Evolutionary conservation across 345 rosid species (phyloP).

Genomic region (Barbarea vulgaris): DNA sequence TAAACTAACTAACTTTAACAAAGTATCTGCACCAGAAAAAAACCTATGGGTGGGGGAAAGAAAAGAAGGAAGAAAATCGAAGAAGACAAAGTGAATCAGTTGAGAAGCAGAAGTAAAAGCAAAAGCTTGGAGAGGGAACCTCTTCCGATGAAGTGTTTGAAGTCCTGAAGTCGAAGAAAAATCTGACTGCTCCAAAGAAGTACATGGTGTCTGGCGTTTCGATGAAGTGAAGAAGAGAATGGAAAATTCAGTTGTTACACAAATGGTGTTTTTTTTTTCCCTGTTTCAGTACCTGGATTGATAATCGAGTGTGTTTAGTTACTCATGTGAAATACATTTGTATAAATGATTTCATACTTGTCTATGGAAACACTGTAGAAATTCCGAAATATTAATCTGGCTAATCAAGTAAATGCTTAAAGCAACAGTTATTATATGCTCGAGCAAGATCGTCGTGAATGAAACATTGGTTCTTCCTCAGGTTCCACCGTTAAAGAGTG

Average conservation of each 20-base stretch:
- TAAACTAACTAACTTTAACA: neutral
- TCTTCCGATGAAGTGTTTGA: constrained; percentile 72
- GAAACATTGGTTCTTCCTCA: constrained; percentile 42
- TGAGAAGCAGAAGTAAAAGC: constrained; percentile 64
- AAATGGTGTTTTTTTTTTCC: neutral
- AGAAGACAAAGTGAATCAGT: constrained; percentile 51
- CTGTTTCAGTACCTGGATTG: neutral
- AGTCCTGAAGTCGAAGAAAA: constrained; percentile 62
- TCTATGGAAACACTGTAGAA: neutral
- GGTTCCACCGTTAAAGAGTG: constrained; percentile 43
- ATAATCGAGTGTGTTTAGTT: neutral
- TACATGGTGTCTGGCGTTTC: constrained; percentile 63
- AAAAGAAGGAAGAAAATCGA: constrained; percentile 43
- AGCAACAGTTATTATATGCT: constrained; percentile 32
- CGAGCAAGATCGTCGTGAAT: constrained; percentile 56
- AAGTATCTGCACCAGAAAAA: constrained; percentile 40
- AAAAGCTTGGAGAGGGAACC: constrained; percentile 61
- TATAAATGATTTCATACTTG: neutral
- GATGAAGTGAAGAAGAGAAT: constrained; percentile 45
- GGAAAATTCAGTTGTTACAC: neutral
- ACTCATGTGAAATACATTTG: neutral
- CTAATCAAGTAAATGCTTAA: too few species aligned
- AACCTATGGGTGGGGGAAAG: constrained; percentile 49
- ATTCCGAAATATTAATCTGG: neutral
- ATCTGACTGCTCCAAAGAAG: constrained; percentile 47